Evolutionary conservation across 1,139 yeast species (phyloP).

Genomic region (Pichia sp.): DNA sequence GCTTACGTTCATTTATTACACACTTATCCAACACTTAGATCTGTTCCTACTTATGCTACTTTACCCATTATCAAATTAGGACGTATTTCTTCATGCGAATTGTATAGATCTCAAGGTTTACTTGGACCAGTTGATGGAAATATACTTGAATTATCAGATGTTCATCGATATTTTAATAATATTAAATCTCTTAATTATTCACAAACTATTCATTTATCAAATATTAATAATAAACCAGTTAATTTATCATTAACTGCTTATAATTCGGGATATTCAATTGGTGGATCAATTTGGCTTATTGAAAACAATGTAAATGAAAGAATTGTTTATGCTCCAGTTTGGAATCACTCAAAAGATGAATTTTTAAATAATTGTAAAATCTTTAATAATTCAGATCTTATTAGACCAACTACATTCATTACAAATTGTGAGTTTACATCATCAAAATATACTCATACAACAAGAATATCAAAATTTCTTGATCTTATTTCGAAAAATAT

Average conservation of each 20-base stretch:
- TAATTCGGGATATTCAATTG: constrained; percentile 89
- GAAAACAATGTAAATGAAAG: constrained; percentile 64
- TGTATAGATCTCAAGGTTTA: constrained; percentile 64
- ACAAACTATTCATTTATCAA: constrained; percentile 55
- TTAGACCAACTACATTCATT: constrained; percentile 79
- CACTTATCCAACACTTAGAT: constrained; percentile 57
- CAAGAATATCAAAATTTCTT: constrained; percentile 58
- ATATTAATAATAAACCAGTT: constrained; percentile 42
- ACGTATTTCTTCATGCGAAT: constrained; percentile 75
- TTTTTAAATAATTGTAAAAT: constrained; percentile 73
- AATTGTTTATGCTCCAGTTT: constrained; percentile 79
- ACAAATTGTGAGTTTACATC: constrained; percentile 67
- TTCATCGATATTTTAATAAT: constrained; percentile 46
- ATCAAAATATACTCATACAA: constrained; percentile 57
- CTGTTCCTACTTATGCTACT: constrained; percentile 79
- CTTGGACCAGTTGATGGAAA: constrained; percentile 68
- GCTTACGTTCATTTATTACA: constrained; percentile 68
- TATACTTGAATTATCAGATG: constrained; percentile 60
- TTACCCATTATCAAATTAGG: constrained; percentile 86
- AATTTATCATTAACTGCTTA: constrained; percentile 73
- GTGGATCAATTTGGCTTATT: constrained; percentile 85
- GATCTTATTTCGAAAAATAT: constrained; percentile 61
- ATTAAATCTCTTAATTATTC: constrained; percentile 68
- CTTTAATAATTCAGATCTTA: constrained; percentile 50
- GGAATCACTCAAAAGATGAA: constrained; percentile 92